Base-by-base conservation (phyloP, 1,284 basidiomycete species). In the Stereum hirsutum region DNA sequence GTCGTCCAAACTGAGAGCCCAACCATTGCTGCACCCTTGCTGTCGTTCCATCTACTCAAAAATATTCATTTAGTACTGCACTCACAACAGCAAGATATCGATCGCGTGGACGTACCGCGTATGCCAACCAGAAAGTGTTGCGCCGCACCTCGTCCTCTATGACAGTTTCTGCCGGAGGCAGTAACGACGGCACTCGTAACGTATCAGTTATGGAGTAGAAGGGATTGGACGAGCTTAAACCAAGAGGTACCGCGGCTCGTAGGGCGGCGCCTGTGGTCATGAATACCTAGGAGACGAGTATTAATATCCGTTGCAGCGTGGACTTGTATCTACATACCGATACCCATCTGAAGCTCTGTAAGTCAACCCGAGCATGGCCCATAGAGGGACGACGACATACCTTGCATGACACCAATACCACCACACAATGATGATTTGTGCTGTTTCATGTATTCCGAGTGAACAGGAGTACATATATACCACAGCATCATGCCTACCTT, bases 101-200 rank as follows among this genome's bases (percentile, higher is more conserved):
- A n/a, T n/a, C n/a, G n/a, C n/a, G n/a, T n/a, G n/a, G n/a, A n/a
- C n/a, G n/a, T 35, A 35, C 15, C 6, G 76, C 67, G 54, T 85
- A 85, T 4, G 79, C 78, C 50, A 77, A 56, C 83, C 83, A 88
- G 53, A 86, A 86, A 1, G 75, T 68, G 53, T 85, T 86, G 43
- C 82, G 66, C 45, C 82, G 66, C 33, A 65, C 74, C 58, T 86
- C 83, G 39, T 84, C 82, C 56, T 87, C 82, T 6, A 78, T 62
- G 1, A 77, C 69, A 39, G 70, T 78, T 32, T 65, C 63, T 8
- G 82, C 75, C 3, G 75, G 66, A 1, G 70, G 64, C 17, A 85
- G 58, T 39, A 85, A 72, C 7, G 78, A 75, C 20, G 73, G 63
- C 0, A 75, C 69, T 20, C 74, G 63, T 32, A 68, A 58, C 8